These are phyloP conservation scores for Rosa persica DNA, from an alignment of 306 rosid species.

Conservation along the genomic window DNA sequence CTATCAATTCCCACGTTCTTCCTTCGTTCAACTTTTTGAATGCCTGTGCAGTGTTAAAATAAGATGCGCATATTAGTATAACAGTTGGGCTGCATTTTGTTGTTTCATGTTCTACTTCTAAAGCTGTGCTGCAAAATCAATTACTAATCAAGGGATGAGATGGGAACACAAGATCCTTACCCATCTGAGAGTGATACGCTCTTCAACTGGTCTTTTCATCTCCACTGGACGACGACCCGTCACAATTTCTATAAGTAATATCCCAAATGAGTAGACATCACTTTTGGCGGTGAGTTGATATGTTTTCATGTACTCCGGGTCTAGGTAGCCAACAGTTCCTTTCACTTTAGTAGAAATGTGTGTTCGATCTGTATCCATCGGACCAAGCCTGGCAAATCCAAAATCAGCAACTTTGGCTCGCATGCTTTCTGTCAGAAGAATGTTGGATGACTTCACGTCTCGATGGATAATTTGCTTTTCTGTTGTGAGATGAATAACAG, in stretches of 20 bases:
- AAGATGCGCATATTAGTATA: background rate
- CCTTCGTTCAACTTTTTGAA: slow-evolving; percentile 66
- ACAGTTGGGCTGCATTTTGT: background rate
- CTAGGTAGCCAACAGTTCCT: slow-evolving; percentile 99
- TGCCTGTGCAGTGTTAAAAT: slow-evolving; percentile 48
- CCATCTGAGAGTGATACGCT: slow-evolving; percentile 94
- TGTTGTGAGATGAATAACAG: slow-evolving; percentile 40
- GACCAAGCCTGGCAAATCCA: slow-evolving; percentile 96
- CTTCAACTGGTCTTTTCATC: slow-evolving; percentile 57
- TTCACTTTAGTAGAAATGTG: slow-evolving; percentile 98
- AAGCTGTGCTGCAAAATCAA: background rate
- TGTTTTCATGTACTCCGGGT: slow-evolving; percentile 97
- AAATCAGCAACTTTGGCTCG: slow-evolving; percentile 98
- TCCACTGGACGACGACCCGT: slow-evolving; percentile 95
- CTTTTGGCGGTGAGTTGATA: slow-evolving; percentile 90
- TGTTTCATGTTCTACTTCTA: background rate
- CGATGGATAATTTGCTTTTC: slow-evolving; percentile 95
- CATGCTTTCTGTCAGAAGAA: slow-evolving; percentile 96
- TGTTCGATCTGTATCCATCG: slow-evolving; percentile 63
- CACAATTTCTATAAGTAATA: slow-evolving; percentile 81
- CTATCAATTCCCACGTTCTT: slow-evolving; percentile 51
- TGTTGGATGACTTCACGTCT: slow-evolving; percentile 95
- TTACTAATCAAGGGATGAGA: background rate
- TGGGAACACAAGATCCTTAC: slow-evolving; percentile 41
- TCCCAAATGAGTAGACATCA: slow-evolving; percentile 95